Conservation (phyloP, 129 eudicot species). For the Artemisia argyi region DNA sequence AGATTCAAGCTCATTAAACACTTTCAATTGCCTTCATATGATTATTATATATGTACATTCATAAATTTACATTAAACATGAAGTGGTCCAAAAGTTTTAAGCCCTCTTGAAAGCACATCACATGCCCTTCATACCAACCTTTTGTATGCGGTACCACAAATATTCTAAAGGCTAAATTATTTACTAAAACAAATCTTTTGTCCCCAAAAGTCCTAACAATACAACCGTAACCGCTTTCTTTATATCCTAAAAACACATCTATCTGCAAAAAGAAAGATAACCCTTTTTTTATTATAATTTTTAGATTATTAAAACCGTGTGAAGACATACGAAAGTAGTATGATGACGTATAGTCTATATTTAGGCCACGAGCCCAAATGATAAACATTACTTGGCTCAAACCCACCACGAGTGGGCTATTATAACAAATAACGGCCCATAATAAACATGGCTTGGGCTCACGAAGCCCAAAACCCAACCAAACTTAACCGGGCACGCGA, state of each 20-base stretch:
- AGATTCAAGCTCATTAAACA: neutral
- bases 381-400: too few relatives aligned
- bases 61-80: slow-evolving; percentile 16
- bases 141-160: slow-evolving; percentile 27
- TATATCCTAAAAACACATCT: slow-evolving; percentile 21
- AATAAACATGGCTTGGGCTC: too few relatives aligned
- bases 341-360: too few relatives aligned
- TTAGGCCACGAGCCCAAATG: too few relatives aligned
- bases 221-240: slow-evolving; percentile 59
- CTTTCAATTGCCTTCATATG: neutral
- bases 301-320: neutral
- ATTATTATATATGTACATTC: too few relatives aligned
- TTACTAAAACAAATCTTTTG: slow-evolving; percentile 47
- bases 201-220: slow-evolving; percentile 73
- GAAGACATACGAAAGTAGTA: neutral
- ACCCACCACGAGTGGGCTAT: too few relatives aligned
- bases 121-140: slow-evolving; percentile 54
- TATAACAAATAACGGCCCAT: too few relatives aligned
- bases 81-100: slow-evolving; percentile 38
- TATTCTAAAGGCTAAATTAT: slow-evolving; percentile 38
- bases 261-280: neutral
- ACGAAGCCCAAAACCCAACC: too few relatives aligned
- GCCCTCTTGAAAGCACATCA: slow-evolving; percentile 42
- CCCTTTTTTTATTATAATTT: neutral
- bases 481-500: too few relatives aligned